Evolutionary conservation across 176 grass and related monocot species (phyloP).

Genomic region (Rhynchospora pubera): DNA sequence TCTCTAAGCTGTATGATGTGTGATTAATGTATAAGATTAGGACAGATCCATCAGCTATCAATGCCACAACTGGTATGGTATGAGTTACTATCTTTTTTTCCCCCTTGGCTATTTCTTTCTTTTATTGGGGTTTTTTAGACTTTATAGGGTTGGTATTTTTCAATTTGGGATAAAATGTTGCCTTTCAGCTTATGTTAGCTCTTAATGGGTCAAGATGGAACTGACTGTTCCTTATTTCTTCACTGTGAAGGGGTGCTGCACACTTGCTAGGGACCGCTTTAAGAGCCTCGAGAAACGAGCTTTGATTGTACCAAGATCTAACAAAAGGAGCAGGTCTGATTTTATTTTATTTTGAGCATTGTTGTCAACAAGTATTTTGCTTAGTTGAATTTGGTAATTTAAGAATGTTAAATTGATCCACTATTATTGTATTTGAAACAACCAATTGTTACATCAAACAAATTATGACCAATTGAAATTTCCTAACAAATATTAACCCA

Average conservation of each 20-base stretch:
- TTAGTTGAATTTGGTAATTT: not conserved
- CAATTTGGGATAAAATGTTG: not conserved
- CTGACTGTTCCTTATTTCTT: not conserved
- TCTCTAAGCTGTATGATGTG: not conserved
- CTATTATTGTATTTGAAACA: not conserved
- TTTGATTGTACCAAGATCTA: constrained; percentile 28
- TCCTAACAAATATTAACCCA: not conserved
- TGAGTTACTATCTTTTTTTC: not conserved
- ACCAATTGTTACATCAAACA: not conserved
- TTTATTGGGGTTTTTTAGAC: not conserved
- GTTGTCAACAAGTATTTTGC: not conserved
- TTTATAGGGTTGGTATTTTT: not conserved
- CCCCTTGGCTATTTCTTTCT: not conserved
- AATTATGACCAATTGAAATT: not conserved
- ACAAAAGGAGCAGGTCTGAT: constrained; percentile 24
- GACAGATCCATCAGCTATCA: not conserved
- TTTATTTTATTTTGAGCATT: not conserved
- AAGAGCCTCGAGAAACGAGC: constrained; percentile 46
- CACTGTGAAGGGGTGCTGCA: constrained; percentile 34
- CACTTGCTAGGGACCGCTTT: constrained; percentile 39
- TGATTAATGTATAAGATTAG: not conserved
- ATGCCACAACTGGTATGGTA: too few relatives aligned
- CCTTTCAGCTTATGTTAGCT: not conserved
- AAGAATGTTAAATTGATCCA: not conserved
- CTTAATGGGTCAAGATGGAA: not conserved